These are phyloP conservation scores for Wickerhamomyces hampshirensis DNA, from an alignment of 805 yeast species.

Conservation along the genomic window DNA sequence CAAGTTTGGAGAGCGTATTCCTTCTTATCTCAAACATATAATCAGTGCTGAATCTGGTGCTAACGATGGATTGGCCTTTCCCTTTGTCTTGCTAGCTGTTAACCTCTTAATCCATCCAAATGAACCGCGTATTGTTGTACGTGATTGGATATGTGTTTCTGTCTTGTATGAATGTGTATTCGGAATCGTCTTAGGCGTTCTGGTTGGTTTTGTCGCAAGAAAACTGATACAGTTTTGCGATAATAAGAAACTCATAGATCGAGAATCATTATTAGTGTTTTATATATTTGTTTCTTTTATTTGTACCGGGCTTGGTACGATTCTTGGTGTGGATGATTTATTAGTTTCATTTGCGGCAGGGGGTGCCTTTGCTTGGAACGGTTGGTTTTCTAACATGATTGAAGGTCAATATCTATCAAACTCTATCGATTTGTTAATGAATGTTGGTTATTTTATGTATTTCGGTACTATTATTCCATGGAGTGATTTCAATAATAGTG, in stretches of 20 bases:
- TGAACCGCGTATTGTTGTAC: conserved; percentile 60
- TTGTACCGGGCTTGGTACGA: conserved; percentile 86
- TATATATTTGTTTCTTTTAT: conserved; percentile 77
- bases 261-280: conserved; percentile 84
- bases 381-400: conserved; percentile 77
- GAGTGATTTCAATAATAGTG: conserved; percentile 62
- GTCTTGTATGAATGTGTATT: conserved; percentile 77
- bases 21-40: conserved; percentile 85
- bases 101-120: conserved; percentile 64
- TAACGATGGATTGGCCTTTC: conserved; percentile 96
- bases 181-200: conserved; percentile 70
- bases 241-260: conserved; percentile 61
- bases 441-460: conserved; percentile 83
- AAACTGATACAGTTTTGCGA: conserved; percentile 75
- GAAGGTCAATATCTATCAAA: conserved; percentile 85
- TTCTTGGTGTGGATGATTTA: conserved; percentile 84
- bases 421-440: conserved; percentile 79
- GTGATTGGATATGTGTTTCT: conserved; percentile 76
- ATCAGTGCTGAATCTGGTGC: conserved; percentile 85
- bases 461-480: conserved; percentile 91
- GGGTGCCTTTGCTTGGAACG: conserved; percentile 91
- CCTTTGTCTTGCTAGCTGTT: conserved; percentile 72
- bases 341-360: conserved; percentile 91
- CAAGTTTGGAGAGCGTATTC: conserved; percentile 84
- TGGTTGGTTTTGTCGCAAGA: conserved; percentile 67